Evolutionary conservation across 768 basidiomycete genomes (phyloP).

Genomic region (Mycena capillaripes): DNA sequence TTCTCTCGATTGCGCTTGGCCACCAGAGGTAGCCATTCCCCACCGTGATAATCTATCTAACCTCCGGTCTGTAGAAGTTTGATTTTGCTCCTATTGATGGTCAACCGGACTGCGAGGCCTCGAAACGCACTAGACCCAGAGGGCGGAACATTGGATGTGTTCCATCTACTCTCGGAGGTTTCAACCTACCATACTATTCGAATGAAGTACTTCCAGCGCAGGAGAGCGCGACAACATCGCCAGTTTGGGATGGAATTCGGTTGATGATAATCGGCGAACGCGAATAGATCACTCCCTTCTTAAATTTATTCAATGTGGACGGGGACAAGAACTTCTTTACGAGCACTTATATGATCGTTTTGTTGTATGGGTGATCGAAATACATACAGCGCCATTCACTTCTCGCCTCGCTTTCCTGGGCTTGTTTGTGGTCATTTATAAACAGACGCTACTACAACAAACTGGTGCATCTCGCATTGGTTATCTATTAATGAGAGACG

Average conservation of each 20-base stretch:
- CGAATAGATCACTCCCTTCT: not conserved
- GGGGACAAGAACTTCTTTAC: not conserved
- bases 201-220: slow-evolving; percentile 1
- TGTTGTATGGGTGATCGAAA: not conserved
- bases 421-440: too few relatives aligned
- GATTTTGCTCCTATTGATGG: not conserved
- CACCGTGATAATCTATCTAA: not conserved
- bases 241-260: slow-evolving; percentile 1
- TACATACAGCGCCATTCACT: not conserved
- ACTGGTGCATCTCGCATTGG: not conserved
- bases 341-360: not conserved
- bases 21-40: slow-evolving; percentile 1
- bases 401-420: too few relatives aligned
- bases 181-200: not conserved
- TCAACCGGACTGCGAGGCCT: not conserved
- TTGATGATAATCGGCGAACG: slow-evolving; percentile 2
- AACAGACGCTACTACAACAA: not conserved
- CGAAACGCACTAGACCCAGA: not conserved
- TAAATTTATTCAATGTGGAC: not conserved
- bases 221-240: not conserved
- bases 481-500: too few relatives aligned
- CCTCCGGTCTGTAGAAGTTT: not conserved
- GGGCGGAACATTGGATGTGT: not conserved
- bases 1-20: not conserved
- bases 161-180: not conserved